A percentile compares a stretch with the other conserved stretches of the same genome.
phyloP scores from a whole-genome alignment of 2,329 filamentous ascomycete species.

The Torrubiella hemipterigena region DNA sequence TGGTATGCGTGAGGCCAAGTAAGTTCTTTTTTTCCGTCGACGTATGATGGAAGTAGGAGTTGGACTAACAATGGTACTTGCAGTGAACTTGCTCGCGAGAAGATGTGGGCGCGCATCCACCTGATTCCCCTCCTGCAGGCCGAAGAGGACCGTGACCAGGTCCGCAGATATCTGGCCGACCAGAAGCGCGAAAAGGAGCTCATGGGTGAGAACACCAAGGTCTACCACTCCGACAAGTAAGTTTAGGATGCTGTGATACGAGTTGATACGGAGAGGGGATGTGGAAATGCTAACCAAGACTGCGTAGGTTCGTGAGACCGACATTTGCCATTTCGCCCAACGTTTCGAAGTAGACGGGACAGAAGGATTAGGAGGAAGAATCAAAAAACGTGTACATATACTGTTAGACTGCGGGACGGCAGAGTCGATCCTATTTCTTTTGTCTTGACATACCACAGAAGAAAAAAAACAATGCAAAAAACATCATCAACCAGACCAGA shows the following conservation, averaged over 20 bases:
- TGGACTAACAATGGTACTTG: constrained; percentile 5
- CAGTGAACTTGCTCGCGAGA: constrained; percentile 89
- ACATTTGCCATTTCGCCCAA: constrained; percentile 65
- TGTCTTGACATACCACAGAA: too few relatives aligned
- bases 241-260: constrained; percentile 15
- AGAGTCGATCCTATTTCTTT: too few relatives aligned
- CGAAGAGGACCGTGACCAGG: constrained; percentile 92
- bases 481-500: too few relatives aligned
- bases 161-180: constrained; percentile 75
- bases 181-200: constrained; percentile 84
- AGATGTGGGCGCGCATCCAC: constrained; percentile 96
- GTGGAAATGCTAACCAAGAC: background rate
- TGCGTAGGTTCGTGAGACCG: constrained; percentile 64
- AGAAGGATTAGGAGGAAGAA: background rate
- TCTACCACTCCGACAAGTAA: constrained; percentile 84
- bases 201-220: constrained; percentile 67
- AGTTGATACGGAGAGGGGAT: too few relatives aligned
- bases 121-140: constrained; percentile 89
- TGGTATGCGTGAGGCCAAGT: constrained; percentile 88
- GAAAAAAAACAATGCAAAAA: too few relatives aligned
- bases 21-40: constrained; percentile 23
- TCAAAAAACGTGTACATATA: constrained; percentile 10
- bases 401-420: constrained; percentile 1
- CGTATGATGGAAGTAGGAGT: background rate
- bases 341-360: constrained; percentile 39